Evolutionary conservation across 306 rosid species (phyloP), one percentile per base, ranked within the genome.

Genomic region (Pyrus bretschneideri): DNA sequence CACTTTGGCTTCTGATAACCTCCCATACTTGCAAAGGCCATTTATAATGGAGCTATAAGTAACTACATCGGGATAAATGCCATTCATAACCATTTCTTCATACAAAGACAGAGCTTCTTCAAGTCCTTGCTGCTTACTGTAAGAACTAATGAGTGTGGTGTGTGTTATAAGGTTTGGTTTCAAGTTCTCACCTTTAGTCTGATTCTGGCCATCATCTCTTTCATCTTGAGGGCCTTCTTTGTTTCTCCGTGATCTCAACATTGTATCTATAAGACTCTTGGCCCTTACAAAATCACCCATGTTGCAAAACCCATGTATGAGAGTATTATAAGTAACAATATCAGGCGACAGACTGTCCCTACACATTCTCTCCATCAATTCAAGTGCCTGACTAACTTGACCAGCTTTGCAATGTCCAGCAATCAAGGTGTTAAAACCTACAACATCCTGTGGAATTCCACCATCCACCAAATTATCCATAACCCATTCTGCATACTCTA

Each of bases 21-120:
- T 89, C 52, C 93, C 96, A 77, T 85, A 84, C 85, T 81, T 91
- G 81, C 97, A 92, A 73, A 89, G 92, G 63, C 96, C 97, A 81
- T 79, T 82, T 68, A 92, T 72, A 79, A 92, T 85, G 77, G 89
- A 86, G 78, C 84, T 89, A 77, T 81, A 87, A 44, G 96, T 82
- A 75, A 92, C 90, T 65, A 87, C 84, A 85, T 95, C 99, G 9
- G 96, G 97, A 75, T 85, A 81, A 78, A 87, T 67, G 73, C 88
- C 92, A 70, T 61, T 84, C 77, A 72, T 80, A 71, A 95, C 85
- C 97, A 95, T 92, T 79, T 86, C 86, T 89, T 89, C 88, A 44
- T 87, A 90, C 71, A 91, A 61, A 73, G 87, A 84, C 83, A 81
- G 85, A 76, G 93, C 89, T 74, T 89, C 91, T 73, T 86, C 91